Evolutionary conservation across 1,284 basidiomycete species (phyloP).

Genomic region (Rhodotorula mucilaginosa): DNA sequence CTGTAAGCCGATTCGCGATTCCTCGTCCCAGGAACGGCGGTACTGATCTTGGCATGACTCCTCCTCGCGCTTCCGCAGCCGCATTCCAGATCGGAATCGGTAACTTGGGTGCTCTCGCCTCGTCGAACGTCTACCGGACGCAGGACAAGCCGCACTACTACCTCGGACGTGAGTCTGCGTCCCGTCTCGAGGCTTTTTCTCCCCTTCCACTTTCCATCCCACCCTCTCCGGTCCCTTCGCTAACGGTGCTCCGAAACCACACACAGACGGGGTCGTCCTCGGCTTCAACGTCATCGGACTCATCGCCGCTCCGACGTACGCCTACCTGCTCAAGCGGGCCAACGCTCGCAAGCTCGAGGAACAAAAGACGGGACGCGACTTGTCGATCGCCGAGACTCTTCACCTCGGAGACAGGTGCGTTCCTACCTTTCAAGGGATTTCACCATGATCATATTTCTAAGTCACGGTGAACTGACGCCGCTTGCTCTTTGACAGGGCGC

Average conservation of each 20-base stretch:
- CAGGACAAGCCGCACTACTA: conserved; percentile 62
- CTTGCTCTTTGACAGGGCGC: conserved; percentile 10
- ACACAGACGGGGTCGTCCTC: conserved; percentile 61
- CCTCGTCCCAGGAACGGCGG: no score
- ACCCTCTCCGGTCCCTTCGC: no score
- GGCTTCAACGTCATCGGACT: conserved; percentile 67
- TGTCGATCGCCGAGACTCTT: conserved; percentile 40
- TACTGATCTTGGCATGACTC: no score
- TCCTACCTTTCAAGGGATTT: no score
- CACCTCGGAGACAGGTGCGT: conserved; percentile 41
- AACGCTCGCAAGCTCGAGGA: conserved; percentile 52
- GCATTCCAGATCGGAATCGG: conserved; percentile 64
- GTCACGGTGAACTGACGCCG: no score
- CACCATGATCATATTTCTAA: no score
- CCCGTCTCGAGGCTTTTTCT: no score
- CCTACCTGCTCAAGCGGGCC: conserved; percentile 58
- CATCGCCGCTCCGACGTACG: conserved; percentile 56
- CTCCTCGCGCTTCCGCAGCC: no score
- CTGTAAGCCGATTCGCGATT: background rate
- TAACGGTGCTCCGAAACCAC: no score
- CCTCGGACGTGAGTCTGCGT: conserved; percentile 58
- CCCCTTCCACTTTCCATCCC: no score
- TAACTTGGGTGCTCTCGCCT: conserved; percentile 52
- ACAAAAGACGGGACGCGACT: conserved; percentile 30
- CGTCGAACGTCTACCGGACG: conserved; percentile 50